Evolutionary conservation across 2,329 filamentous ascomycete species (phyloP).

Genomic region (Claviceps citrina): DNA sequence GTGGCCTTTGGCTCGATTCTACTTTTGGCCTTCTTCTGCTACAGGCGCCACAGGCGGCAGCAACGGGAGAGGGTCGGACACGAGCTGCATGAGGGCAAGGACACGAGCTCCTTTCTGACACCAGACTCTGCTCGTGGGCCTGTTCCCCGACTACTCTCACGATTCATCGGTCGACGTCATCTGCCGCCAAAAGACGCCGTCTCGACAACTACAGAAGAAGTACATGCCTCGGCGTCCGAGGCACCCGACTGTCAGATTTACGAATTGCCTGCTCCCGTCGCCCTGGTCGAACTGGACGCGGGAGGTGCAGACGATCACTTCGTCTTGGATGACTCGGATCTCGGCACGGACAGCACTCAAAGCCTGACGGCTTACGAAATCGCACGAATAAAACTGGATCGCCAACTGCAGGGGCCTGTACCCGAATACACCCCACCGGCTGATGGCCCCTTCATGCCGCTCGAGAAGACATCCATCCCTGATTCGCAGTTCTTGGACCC

Average conservation of each 20-base stretch:
- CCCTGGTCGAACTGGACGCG: constrained; percentile 35
- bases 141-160: constrained; percentile 22
- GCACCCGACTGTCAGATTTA: constrained; percentile 33
- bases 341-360: constrained; percentile 25
- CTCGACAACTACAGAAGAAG: constrained; percentile 9
- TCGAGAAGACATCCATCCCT: constrained; percentile 16
- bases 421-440: constrained; percentile 32
- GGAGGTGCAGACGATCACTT: constrained; percentile 21
- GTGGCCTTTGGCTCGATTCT: constrained; percentile 18
- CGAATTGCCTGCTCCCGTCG: constrained; percentile 31
- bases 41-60: constrained; percentile 21
- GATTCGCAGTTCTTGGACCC: constrained; percentile 6
- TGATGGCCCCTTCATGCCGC: constrained; percentile 12
- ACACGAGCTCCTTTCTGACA: constrained; percentile 20
- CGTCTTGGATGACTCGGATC: constrained; percentile 23
- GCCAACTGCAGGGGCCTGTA: constrained; percentile 34
- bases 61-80: constrained; percentile 11
- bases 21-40: constrained; percentile 18
- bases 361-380: constrained; percentile 34
- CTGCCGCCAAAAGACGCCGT: constrained; percentile 11
- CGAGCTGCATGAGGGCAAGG: constrained; percentile 21
- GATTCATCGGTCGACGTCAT: constrained; percentile 23
- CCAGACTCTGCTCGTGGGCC: constrained; percentile 12
- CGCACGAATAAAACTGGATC: constrained; percentile 34
- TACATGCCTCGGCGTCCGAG: constrained; percentile 17